Conservation (phyloP, 164 flowering plant species). For the Magnolia changhungtana region DNA sequence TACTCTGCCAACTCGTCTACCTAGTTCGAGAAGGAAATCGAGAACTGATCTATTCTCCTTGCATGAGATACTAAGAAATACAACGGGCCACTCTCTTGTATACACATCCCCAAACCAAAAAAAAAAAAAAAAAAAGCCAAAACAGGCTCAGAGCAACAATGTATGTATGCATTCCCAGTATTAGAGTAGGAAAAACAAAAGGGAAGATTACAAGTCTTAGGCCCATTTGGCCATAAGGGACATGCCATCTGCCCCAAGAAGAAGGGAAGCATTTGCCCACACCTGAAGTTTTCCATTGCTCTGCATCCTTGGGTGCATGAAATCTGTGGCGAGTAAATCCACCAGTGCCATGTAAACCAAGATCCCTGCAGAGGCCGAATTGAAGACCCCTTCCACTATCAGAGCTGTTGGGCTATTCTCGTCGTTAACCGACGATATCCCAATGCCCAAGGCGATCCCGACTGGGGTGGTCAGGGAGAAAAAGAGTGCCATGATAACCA, state of each 20-base stretch:
- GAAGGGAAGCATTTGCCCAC: constrained; percentile 23
- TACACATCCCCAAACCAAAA: too few species aligned
- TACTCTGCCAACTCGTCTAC: too few species aligned
- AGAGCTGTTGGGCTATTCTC: constrained; percentile 39
- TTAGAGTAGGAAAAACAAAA: too few species aligned
- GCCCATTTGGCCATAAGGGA: constrained; percentile 45
- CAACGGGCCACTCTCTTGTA: too few species aligned
- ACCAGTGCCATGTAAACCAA: constrained; percentile 46
- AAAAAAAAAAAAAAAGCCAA: too few species aligned
- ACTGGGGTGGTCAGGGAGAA: constrained; percentile 46
- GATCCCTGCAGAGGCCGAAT: constrained; percentile 48
- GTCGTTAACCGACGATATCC: constrained; percentile 28
- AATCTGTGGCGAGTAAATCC: constrained; percentile 43
- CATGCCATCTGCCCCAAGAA: constrained; percentile 41
- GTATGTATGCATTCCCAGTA: too few species aligned
- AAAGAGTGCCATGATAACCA: constrained; percentile 29
- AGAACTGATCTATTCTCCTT: too few species aligned
- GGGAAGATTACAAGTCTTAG: not conserved
- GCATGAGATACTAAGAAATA: too few species aligned
- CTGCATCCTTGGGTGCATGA: constrained; percentile 35
- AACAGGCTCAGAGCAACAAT: too few species aligned
- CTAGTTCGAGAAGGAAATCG: too few species aligned
- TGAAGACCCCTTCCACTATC: constrained; percentile 37
- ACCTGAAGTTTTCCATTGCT: constrained; percentile 30
- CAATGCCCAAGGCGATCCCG: constrained; percentile 44